Evolutionary conservation across 2,329 filamentous ascomycete species (phyloP), one percentile per base, ranked within the genome.

Genomic region (Monilinia aucupariae): DNA sequence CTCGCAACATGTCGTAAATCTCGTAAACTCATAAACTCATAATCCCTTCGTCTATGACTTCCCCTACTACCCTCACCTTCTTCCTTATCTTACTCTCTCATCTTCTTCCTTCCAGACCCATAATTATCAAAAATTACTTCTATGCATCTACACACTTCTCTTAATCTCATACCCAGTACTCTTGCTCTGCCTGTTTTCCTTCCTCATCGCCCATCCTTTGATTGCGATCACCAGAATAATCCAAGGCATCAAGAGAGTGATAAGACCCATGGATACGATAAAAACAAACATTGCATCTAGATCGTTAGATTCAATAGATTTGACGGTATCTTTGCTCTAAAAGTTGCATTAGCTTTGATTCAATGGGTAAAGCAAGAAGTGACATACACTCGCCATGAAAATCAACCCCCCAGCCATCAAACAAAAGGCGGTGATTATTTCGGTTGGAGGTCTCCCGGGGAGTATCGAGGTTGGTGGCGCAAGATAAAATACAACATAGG

Each of bases 271-370:
- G 12, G 86, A 89, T 41, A 96, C 83, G 0, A 91, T 96, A 76
- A 96, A 96, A 65, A 91, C 85, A 75, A 96, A 94, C 92, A 96
- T 97, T 67, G 90, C 90, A 72, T 96, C 90, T 20, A 96, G 78
- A 4, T 86, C 76, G 72, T 92, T 88, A 63, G 83, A 81, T 64
- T 92, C 87, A 79, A 96, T 90, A n/a, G 86, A 85, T 12, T 80
- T 75, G 32, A 97, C 83, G 0, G 89, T 89, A 72, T 96, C 91
- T 62, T 84, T 83, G 66, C 89, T 89, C 85, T 89, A 54, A 0
- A 34, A 37, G 0, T 45, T 43, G 34, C 32, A 64, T 75, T 66
- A 74, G 68, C 63, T 22, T 61, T 53, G 17, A 2, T 22, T 6
- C 10, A 53, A 34, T 49, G 20, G 47, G 10, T 13, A n/a, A 20